Base-by-base conservation (phyloP, 768 basidiomycete species). In the Psilocybe tampanensis region DNA sequence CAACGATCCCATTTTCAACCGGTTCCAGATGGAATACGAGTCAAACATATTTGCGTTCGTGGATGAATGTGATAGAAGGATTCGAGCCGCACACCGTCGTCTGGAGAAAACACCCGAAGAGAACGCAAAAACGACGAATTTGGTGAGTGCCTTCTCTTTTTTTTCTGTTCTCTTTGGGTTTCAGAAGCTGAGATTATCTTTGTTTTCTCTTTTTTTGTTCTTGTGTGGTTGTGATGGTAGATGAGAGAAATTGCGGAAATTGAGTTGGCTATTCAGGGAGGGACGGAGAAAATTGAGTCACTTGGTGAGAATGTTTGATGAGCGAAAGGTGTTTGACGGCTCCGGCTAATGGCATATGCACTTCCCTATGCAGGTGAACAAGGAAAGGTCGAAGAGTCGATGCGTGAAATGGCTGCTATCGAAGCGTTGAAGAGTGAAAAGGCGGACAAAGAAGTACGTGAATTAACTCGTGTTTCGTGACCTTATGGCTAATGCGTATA, bases 171-270 rank as follows among this genome's bases (percentile, higher is more conserved):
- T 6, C 49, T 52, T 44, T 18, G 23, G 18, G 22, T 51, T 29
- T 18, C 36, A 52, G 43, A 54, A 44, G 55, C 29, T 56, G 44
- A 45, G n/a, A 53, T 43, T 55, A 33, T 47, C 43, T 56, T 42
- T 21, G 54, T 43, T 18, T 52, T 34, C 43, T 24, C 23, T 52
- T 34, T 52, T 51, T n/a, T n/a, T n/a, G n/a, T n/a, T n/a, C n/a
- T n/a, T n/a, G n/a, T n/a, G n/a, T n/a, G n/a, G n/a, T n/a, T n/a
- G n/a, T n/a, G n/a, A n/a, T n/a, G n/a, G 36, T 64, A 93, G 92
- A 99, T 99, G 97, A 83, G 94, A 61, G 97, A 99, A 82, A 98
- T 99, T 75, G 97, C 94, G 55, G 97, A 99, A 78, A 98, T 99
- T 71, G 96, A 98, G 79, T 76, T 98, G 63, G 95, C 97, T 54